Conservation (phyloP, 2,329 filamentous ascomycete species). For the Alternaria triticimaculans region DNA sequence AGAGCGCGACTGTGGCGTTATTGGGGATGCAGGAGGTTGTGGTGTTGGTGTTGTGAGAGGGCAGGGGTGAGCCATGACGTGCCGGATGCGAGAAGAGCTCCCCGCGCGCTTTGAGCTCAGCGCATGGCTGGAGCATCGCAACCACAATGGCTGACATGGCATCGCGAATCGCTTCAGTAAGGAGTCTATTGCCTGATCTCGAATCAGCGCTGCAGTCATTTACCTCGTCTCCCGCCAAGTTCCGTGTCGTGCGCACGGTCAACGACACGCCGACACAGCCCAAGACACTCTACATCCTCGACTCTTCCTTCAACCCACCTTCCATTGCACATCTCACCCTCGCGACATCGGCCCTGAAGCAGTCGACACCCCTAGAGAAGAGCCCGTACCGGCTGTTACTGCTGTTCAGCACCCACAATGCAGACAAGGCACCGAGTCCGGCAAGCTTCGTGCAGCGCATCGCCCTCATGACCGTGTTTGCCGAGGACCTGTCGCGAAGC, state of each 20-base stretch:
- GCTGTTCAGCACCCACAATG: slow-evolving; percentile 69
- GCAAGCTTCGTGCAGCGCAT: slow-evolving; percentile 72
- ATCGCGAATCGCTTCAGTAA: slow-evolving; percentile 34
- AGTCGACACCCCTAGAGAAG: slow-evolving; percentile 39
- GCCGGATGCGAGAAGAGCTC: not conserved
- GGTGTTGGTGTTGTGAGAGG: not conserved
- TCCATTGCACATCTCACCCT: slow-evolving; percentile 65
- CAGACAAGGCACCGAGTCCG: slow-evolving; percentile 70
- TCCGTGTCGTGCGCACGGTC: slow-evolving; percentile 45
- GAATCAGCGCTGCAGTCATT: slow-evolving; percentile 43
- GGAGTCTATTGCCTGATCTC: slow-evolving; percentile 40
- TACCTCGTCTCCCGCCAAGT: slow-evolving; percentile 40
- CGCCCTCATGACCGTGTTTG: slow-evolving; percentile 74
- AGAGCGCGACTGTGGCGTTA: not conserved
- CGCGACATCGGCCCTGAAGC: slow-evolving; percentile 59
- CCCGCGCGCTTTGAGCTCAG: not conserved
- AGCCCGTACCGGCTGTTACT: slow-evolving; percentile 60
- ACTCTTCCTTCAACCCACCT: slow-evolving; percentile 72
- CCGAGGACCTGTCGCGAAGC: slow-evolving; percentile 56
- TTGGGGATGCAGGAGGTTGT: not conserved
- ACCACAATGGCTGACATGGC: slow-evolving; percentile 35
- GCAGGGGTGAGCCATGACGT: slow-evolving; percentile 1
- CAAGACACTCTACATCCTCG: slow-evolving; percentile 65
- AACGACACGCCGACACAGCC: slow-evolving; percentile 41
- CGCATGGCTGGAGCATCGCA: not conserved